Percentiles rank a stretch among this genome's conserved stretches.
Evolutionary conservation across 257 asterid species (phyloP).

Genomic region (Rehmannia glutinosa): DNA sequence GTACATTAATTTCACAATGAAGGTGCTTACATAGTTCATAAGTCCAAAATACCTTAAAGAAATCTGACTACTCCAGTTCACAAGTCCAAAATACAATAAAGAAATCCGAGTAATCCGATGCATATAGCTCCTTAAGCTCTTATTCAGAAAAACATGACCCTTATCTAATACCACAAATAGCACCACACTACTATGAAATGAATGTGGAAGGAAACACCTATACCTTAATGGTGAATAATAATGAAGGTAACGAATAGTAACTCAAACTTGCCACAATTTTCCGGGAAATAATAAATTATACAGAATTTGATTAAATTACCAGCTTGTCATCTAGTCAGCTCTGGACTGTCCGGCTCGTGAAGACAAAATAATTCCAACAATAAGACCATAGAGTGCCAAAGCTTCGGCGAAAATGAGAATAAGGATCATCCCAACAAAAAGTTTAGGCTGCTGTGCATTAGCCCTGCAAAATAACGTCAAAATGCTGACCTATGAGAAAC

Average conservation of each 20-base stretch:
- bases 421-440: constrained; percentile 75
- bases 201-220: constrained; percentile 9
- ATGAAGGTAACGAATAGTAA: constrained; percentile 4
- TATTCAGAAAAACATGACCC: constrained; percentile 3
- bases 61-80: constrained; percentile 4
- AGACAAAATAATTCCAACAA: constrained; percentile 69
- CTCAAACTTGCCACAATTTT: constrained; percentile 1
- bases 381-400: constrained; percentile 67
- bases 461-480: constrained; percentile 42
- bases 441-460: constrained; percentile 72
- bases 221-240: constrained; percentile 8
- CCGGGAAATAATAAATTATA: background rate
- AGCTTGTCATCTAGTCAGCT: constrained; percentile 39
- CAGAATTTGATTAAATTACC: background rate
- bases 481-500: background rate
- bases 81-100: background rate
- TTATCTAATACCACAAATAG: constrained; percentile 13
- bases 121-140: constrained; percentile 7
- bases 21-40: too few species aligned
- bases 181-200: background rate
- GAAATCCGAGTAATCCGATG: background rate
- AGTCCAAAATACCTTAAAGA: background rate
- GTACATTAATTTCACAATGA: too few species aligned
- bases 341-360: constrained; percentile 78
- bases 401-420: constrained; percentile 79